Evolutionary conservation across 2,329 filamentous ascomycete genomes (phyloP), one percentile per base, ranked within the genome.

Genomic region (Hirsutella minnesotensis): DNA sequence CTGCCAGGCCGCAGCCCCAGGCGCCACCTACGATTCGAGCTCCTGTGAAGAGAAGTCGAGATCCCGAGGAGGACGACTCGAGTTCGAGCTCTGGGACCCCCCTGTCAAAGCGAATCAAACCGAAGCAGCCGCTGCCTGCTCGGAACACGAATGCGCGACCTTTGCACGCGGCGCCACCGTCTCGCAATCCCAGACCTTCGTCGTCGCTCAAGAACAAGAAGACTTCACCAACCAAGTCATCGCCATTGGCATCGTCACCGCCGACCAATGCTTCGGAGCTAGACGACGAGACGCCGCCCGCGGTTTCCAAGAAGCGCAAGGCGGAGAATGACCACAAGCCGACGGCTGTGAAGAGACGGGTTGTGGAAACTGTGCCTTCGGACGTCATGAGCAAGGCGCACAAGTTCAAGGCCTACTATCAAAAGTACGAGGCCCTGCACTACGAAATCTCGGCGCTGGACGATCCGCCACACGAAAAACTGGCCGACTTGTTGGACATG

Each of bases 221-320:
- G 47, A 79, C 70, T 0, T 79, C 75, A 7, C 76, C 75, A 0
- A 66, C 67, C 40, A 81, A 81, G 55, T 81, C 78, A 3, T 81
- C 78, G 9, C 78, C 77, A 4, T 63, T 81, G 16, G 77, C 77
- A n/a, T 77, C 76, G 2, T 81, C 77, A 7, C 76, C 77, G 12
- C 77, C 77, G 0, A 80, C 77, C 8, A 81, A 81, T 48, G 78
- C 76, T 1, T 80, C 77, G 1, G 77, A 81, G 44, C 60, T 80
- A 31, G 76, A 79, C 24, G 64, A 69, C 49, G 51, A 64, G 37
- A 48, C 57, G 40, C 47, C 55, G n/a, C 53, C 50, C 4, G 43
- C 51, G 12, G 47, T 50, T 15, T 40, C 43, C 13, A 69, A 67
- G 57, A 73, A 73, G 56, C 68, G 70, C 43, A 72, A 67, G 51